Base-by-base conservation (phyloP, 805 yeast genomes). In the Ogataea nakhonphanomensis region DNA sequence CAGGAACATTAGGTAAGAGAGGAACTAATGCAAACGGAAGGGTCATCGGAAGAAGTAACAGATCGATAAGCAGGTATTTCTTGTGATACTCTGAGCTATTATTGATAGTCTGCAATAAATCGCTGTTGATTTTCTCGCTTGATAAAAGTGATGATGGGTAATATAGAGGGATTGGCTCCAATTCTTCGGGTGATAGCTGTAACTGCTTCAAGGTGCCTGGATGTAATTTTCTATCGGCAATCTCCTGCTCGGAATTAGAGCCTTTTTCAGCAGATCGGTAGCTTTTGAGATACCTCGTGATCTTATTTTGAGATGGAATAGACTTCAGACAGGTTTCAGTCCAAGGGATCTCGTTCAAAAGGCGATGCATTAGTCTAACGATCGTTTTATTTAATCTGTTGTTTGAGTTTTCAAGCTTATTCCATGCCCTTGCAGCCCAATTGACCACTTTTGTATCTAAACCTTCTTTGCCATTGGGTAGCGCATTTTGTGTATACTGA, bases 1-100 rank as follows among this genome's bases (percentile, higher is more conserved):
- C 96, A 0, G 98, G 98, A 14, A 90, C 76, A 53, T 90, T 90
- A 14, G 98, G 98, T 3, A 89, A 59, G n/a, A 90, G 70, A 0
- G 98, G 98, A 0, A 91, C 56, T 30, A 88, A 51, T 0, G 87
- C 89, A 30, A 90, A 59, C 2, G 98, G 98, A 3, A 87, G 51
- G 0, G 95, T 79, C 32, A 90, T 48, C 2, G 97, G 97, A 3
- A 91, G 61, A 3, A 79, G 79, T 11, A 81, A 43, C 1, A 76
- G 70, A 49, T 84, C 77, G 27, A 67, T 48, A 2, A 74, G 33
- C 47, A 83, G 70, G 50, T 74, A 73, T 53, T 74, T 80, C 37
- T 61, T 62, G 54, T 90, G 95, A 34, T 67, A 66, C 1, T 66
- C 49, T 27, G 70, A 55, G 8, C 83, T 80, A 1, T 57, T 48